phyloP scores from a whole-genome alignment of 441 rosid species.

The Gossypium trilobum region DNA sequence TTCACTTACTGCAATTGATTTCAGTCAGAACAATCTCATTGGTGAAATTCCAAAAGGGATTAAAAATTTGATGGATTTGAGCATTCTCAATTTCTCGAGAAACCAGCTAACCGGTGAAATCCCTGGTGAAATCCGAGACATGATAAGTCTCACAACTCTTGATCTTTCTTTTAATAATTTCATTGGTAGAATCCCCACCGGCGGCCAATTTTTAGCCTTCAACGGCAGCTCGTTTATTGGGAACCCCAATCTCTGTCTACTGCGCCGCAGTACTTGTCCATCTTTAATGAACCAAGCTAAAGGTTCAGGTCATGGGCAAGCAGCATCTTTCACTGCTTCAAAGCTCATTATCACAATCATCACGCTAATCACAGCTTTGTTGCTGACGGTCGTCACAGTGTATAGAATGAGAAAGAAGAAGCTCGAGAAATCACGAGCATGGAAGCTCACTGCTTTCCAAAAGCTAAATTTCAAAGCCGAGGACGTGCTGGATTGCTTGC shows the following conservation, averaged over 20 bases:
- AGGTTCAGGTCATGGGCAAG: slow-evolving; percentile 22
- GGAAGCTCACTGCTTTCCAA: slow-evolving; percentile 82
- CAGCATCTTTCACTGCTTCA: slow-evolving; percentile 30
- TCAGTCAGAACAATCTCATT: slow-evolving; percentile 45
- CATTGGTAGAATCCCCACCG: slow-evolving; percentile 48
- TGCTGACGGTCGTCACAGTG: slow-evolving; percentile 36
- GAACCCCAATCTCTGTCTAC: slow-evolving; percentile 52
- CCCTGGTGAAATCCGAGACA: slow-evolving; percentile 50
- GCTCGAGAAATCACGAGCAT: slow-evolving; percentile 37
- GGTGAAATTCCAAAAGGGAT: slow-evolving; percentile 57
- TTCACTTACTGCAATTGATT: slow-evolving; percentile 49
- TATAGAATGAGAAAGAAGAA: slow-evolving; percentile 40
- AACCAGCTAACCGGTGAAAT: slow-evolving; percentile 61
- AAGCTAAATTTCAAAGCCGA: slow-evolving; percentile 62
- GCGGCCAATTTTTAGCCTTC: slow-evolving; percentile 67
- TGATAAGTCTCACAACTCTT: slow-evolving; percentile 63
- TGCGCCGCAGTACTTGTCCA: slow-evolving; percentile 35
- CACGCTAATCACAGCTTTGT: slow-evolving; percentile 28
- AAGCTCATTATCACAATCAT: slow-evolving; percentile 39
- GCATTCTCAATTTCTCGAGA: slow-evolving; percentile 52
- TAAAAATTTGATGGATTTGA: slow-evolving; percentile 29
- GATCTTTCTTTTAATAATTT: slow-evolving; percentile 67
- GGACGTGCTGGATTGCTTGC: slow-evolving; percentile 65
- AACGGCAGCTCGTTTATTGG: slow-evolving; percentile 57
- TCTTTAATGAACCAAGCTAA: slow-evolving; percentile 13